Evolutionary conservation across 1,284 basidiomycete genomes (phyloP).

Genomic region (Ceraceosorus guamensis): DNA sequence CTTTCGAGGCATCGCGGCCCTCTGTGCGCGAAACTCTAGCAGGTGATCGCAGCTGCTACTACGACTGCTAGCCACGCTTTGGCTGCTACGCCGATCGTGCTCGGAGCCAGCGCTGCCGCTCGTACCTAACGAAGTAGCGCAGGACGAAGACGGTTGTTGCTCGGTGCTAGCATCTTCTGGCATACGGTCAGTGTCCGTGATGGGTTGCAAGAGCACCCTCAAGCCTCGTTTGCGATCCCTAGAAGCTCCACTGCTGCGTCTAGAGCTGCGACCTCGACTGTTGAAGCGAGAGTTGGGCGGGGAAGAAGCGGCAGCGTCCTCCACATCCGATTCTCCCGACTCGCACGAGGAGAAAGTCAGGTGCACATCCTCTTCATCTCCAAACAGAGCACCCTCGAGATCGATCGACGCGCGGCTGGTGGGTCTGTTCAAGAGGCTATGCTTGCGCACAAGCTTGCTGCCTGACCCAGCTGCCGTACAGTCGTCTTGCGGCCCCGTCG

Average conservation of each 20-base stretch:
- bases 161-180: not conserved
- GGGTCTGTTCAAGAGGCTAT: not conserved
- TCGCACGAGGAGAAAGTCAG: not conserved
- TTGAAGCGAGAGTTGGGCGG: not conserved
- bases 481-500: not conserved
- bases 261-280: too few relatives aligned
- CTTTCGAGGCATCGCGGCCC: not conserved
- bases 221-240: conserved; percentile 1
- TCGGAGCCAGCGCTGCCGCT: not conserved
- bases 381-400: conserved; percentile 2
- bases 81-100: not conserved
- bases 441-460: not conserved
- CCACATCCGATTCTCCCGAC: not conserved
- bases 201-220: conserved; percentile 3
- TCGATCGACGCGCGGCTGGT: not conserved
- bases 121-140: not conserved
- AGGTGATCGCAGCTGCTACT: not conserved
- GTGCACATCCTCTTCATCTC: conserved; percentile 1
- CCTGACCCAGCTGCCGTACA: not conserved
- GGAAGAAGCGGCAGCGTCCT: not conserved
- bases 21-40: not conserved
- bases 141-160: not conserved
- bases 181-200: not conserved
- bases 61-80: not conserved
- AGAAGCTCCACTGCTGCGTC: not conserved